Evolutionary conservation across 2,329 filamentous ascomycete genomes (phyloP).

Genomic region (Arthrobotrys sphaeroides): DNA sequence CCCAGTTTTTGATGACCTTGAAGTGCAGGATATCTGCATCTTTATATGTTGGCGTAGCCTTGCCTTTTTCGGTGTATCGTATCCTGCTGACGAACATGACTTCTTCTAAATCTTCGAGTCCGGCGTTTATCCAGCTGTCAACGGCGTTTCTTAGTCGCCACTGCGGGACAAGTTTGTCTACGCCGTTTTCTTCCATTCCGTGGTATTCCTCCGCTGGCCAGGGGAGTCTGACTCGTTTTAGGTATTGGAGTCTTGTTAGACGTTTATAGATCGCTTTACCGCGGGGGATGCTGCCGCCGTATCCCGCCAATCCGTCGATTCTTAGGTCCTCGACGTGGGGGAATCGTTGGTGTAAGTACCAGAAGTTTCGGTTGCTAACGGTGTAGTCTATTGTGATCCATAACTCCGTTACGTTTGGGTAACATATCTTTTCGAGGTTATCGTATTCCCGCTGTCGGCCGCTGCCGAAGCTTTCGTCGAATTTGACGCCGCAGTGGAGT

Average conservation of each 20-base stretch:
- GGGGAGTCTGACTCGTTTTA: slow-evolving; percentile 21
- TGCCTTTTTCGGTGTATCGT: slow-evolving; percentile 2
- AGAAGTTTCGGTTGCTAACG: slow-evolving; percentile 5
- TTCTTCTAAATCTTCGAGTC: slow-evolving; percentile 9
- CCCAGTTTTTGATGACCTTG: slow-evolving; percentile 7
- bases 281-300: background rate
- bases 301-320: slow-evolving; percentile 9
- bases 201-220: slow-evolving; percentile 1
- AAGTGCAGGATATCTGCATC: slow-evolving; percentile 3
- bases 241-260: background rate
- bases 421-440: background rate
- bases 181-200: background rate
- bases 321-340: slow-evolving; percentile 26
- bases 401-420: slow-evolving; percentile 26
- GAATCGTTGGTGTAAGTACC: slow-evolving; percentile 21
- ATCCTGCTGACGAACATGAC: slow-evolving; percentile 36
- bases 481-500: slow-evolving; percentile 7
- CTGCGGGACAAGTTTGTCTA: background rate
- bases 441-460: background rate
- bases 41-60: background rate
- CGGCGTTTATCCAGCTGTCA: slow-evolving; percentile 7
- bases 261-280: background rate
- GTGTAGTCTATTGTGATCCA: background rate
- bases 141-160: background rate
- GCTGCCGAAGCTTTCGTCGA: slow-evolving; percentile 4